Conservation (phyloP, 2,329 filamentous ascomycete genomes). For the Septoria petroselini region DNA sequence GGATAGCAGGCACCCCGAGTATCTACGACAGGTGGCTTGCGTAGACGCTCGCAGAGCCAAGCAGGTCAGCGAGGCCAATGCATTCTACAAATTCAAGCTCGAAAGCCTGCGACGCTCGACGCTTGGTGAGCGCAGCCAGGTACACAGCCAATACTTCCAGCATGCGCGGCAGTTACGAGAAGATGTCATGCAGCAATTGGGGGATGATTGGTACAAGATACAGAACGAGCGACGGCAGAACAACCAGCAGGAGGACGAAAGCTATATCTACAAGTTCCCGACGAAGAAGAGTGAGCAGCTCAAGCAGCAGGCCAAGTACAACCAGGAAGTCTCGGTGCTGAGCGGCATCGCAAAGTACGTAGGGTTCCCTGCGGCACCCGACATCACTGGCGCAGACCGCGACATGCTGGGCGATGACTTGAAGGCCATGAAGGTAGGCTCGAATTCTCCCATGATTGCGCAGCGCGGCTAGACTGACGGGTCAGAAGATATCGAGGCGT, state of each 20-base stretch:
- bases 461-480: slow-evolving; percentile 13
- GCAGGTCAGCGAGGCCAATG: slow-evolving; percentile 72
- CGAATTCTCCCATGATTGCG: background rate
- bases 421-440: slow-evolving; percentile 79
- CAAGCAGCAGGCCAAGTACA: slow-evolving; percentile 84
- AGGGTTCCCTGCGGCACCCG: slow-evolving; percentile 92
- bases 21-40: slow-evolving; percentile 82
- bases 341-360: slow-evolving; percentile 91
- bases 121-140: slow-evolving; percentile 77
- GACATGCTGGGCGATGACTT: slow-evolving; percentile 82
- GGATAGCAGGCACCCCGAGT: slow-evolving; percentile 77
- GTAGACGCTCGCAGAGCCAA: slow-evolving; percentile 78
- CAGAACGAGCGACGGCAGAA: slow-evolving; percentile 80
- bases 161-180: slow-evolving; percentile 79
- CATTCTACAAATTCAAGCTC: slow-evolving; percentile 69
- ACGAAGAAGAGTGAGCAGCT: slow-evolving; percentile 73
- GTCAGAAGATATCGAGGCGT: slow-evolving; percentile 30
- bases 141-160: slow-evolving; percentile 89
- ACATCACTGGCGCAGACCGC: slow-evolving; percentile 68
- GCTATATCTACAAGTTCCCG: slow-evolving; percentile 79
- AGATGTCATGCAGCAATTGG: slow-evolving; percentile 71
- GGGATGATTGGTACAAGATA: slow-evolving; percentile 88
- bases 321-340: slow-evolving; percentile 87
- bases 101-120: slow-evolving; percentile 70
- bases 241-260: slow-evolving; percentile 73